Evolutionary conservation across 2,329 filamentous ascomycete species (phyloP).

Genomic region (Colletotrichum sp.): DNA sequence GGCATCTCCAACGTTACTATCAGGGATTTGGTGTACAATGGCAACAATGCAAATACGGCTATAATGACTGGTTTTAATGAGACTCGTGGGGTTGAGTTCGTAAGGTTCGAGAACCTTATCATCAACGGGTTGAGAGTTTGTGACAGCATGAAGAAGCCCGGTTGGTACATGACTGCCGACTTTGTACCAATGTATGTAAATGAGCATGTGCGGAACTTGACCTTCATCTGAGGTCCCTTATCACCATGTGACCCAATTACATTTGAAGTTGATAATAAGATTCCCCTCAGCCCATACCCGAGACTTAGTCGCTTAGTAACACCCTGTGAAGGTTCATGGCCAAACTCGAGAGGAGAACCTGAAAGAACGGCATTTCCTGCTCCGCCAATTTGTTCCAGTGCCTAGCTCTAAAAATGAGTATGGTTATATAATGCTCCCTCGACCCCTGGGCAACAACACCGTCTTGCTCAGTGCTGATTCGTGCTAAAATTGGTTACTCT

Average conservation of each 20-base stretch:
- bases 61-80: constrained; percentile 21
- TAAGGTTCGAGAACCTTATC: constrained; percentile 28
- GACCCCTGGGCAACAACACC: rapidly evolving
- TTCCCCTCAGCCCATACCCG: rapidly evolving
- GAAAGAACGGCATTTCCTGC: rapidly evolving
- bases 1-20: constrained; percentile 32
- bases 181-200: constrained; percentile 19
- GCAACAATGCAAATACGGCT: constrained; percentile 19
- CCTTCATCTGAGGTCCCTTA: not conserved
- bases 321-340: not conserved
- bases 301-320: not conserved
- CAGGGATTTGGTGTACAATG: constrained; percentile 25
- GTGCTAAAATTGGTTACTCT: rapidly evolving
- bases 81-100: constrained; percentile 3
- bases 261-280: not conserved
- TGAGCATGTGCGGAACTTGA: constrained; percentile 23
- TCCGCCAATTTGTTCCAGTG: not conserved
- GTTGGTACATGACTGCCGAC: constrained; percentile 9
- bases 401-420: not conserved
- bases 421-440: not conserved
- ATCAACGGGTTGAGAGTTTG: constrained; percentile 26
- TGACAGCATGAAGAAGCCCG: constrained; percentile 20
- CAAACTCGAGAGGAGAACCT: not conserved
- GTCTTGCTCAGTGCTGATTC: rapidly evolving
- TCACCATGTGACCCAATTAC: not conserved